Conservation (phyloP, 139 green algal genomes). For the Picochlorum sp. region DNA sequence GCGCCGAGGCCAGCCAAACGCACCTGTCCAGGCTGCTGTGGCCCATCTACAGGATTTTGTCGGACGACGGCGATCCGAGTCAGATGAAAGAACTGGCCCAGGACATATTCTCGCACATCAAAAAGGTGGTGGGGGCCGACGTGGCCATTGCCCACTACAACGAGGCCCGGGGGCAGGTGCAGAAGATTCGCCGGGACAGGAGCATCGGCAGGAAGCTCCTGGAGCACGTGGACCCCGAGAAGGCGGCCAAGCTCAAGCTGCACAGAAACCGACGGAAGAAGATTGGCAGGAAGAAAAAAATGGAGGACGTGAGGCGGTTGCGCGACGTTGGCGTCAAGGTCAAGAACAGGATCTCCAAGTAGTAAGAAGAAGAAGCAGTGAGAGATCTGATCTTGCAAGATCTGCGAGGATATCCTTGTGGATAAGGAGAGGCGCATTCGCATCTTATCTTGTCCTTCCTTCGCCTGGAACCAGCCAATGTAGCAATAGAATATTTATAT, state of each 20-base stretch:
- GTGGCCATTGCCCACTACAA: constrained; percentile 61
- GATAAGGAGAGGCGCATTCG: too few species aligned
- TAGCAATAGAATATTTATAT: too few species aligned
- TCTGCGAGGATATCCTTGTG: too few species aligned
- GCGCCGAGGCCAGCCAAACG: constrained; percentile 27
- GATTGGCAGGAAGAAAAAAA: constrained; percentile 53
- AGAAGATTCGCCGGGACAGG: constrained; percentile 29
- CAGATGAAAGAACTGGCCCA: constrained; percentile 39
- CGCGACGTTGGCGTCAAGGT: constrained; percentile 32
- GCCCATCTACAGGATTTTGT: constrained; percentile 71
- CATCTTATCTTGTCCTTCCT: too few species aligned
- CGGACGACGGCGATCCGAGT: constrained; percentile 9
- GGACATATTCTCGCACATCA: constrained; percentile 70
- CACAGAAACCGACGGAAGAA: constrained; percentile 28
- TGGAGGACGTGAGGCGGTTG: constrained; percentile 53
- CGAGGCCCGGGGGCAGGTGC: constrained; percentile 41
- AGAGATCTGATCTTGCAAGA: too few species aligned
- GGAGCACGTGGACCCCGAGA: constrained; percentile 69
- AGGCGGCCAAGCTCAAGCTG: constrained; percentile 44
- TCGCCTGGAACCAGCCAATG: too few species aligned
- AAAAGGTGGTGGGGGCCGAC: constrained; percentile 50
- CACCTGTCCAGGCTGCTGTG: constrained; percentile 58
- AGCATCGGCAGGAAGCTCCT: constrained; percentile 37
- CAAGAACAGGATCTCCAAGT: constrained; percentile 21
- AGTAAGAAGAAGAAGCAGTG: too few species aligned